Conservation (phyloP, 805 yeast genomes). For the Saccharomyces mikatae region DNA sequence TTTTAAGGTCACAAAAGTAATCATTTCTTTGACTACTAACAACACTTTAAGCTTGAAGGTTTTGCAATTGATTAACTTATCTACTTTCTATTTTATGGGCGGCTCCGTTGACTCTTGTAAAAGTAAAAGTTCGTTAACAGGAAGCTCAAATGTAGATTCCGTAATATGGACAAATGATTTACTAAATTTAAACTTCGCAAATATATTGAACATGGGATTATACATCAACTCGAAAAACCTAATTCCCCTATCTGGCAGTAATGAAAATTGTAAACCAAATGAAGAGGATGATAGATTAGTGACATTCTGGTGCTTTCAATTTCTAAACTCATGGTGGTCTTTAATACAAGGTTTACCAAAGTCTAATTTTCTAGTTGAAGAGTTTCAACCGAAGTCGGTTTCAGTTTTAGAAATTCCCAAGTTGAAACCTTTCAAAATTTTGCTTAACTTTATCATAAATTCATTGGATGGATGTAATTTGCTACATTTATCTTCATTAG, state of each 20-base stretch:
- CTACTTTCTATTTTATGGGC: conserved; percentile 24
- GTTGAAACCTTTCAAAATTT: conserved; percentile 19
- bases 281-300: conserved; percentile 11
- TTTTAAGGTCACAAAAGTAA: conserved; percentile 20
- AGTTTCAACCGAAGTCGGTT: conserved; percentile 21
- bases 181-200: conserved; percentile 12
- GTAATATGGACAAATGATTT: conserved; percentile 12
- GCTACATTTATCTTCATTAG: conserved; percentile 10
- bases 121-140: not conserved
- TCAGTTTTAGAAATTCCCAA: conserved; percentile 12
- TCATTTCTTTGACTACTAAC: conserved; percentile 10
- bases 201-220: conserved; percentile 18
- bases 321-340: conserved; percentile 27
- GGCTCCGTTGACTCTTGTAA: conserved; percentile 1
- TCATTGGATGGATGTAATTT: conserved; percentile 22
- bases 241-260: conserved; percentile 4
- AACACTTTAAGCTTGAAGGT: conserved; percentile 6
- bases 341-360: conserved; percentile 24
- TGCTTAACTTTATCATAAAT: conserved; percentile 13
- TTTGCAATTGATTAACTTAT: conserved; percentile 19
- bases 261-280: conserved; percentile 2
- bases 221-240: conserved; percentile 19
- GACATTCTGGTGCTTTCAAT: conserved; percentile 25
- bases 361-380: conserved; percentile 20
- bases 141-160: not conserved